Conservation (phyloP, 257 asterid species). For the Cinchona pubescens region DNA sequence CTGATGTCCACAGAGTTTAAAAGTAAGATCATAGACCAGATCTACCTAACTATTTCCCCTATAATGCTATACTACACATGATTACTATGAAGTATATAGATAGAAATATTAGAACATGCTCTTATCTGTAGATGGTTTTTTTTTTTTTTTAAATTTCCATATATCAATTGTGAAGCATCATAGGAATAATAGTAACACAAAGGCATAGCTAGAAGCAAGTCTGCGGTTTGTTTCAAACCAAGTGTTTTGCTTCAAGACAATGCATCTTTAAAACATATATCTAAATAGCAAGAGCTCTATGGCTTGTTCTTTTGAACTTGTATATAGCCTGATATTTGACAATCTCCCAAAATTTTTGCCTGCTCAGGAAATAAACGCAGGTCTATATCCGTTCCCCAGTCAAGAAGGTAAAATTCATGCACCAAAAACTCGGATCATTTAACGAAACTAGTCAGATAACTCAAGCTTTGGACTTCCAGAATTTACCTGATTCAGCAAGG, state of each 20-base stretch:
- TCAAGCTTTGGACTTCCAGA: slow-evolving; percentile 15
- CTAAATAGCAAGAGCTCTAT: slow-evolving; percentile 94
- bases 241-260: not conserved
- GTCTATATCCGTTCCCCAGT: slow-evolving; percentile 98
- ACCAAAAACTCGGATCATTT: slow-evolving; percentile 18
- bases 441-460: slow-evolving; percentile 5
- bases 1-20: too few species aligned
- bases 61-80: too few species aligned
- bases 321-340: slow-evolving; percentile 87
- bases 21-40: too few species aligned
- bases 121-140: slow-evolving; percentile 45
- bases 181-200: slow-evolving; percentile 72
- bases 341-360: slow-evolving; percentile 72
- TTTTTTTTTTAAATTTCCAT: slow-evolving; percentile 87
- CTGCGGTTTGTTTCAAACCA: slow-evolving; percentile 5
- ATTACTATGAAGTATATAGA: too few species aligned
- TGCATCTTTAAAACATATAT: slow-evolving; percentile 18
- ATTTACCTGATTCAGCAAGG: slow-evolving; percentile 87
- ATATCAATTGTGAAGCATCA: slow-evolving; percentile 81
- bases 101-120: too few species aligned
- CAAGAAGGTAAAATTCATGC: slow-evolving; percentile 95
- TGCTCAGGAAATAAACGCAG: slow-evolving; percentile 56
- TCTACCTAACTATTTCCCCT: too few species aligned
- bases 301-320: slow-evolving; percentile 90
- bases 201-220: slow-evolving; percentile 41